These are phyloP conservation scores for Cryphonectria naterciae DNA, from an alignment of 2,329 filamentous ascomycete species.

Conservation along the genomic window DNA sequence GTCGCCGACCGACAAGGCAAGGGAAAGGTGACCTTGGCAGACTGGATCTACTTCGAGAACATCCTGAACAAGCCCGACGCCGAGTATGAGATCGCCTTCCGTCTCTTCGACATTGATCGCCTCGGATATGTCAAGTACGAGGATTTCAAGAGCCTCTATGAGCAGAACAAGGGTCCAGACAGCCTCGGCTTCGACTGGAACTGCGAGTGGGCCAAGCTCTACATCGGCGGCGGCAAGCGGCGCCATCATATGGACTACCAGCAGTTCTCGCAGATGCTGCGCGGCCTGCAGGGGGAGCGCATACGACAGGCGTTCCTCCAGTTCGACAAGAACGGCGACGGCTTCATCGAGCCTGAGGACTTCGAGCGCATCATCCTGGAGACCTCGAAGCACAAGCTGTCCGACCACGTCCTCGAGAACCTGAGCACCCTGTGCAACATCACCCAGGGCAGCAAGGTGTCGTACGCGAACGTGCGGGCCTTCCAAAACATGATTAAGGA, in stretches of 20 bases:
- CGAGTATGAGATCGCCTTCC: slow-evolving; percentile 98
- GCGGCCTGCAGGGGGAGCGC: slow-evolving; percentile 92
- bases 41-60: slow-evolving; percentile 95
- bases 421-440: slow-evolving; percentile 95
- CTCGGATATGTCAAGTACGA: slow-evolving; percentile 88
- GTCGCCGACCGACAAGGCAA: slow-evolving; percentile 80
- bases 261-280: slow-evolving; percentile 97
- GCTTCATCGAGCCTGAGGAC: slow-evolving; percentile 92
- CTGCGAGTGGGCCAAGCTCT: slow-evolving; percentile 93
- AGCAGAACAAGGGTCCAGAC: slow-evolving; percentile 82
- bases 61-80: slow-evolving; percentile 91
- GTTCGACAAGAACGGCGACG: slow-evolving; percentile 89
- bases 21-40: slow-evolving; percentile 76
- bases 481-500: slow-evolving; percentile 98
- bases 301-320: slow-evolving; percentile 93
- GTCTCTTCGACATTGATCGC: slow-evolving; percentile 87
- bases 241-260: slow-evolving; percentile 92
- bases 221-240: slow-evolving; percentile 85
- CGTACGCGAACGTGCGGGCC: slow-evolving; percentile 94
- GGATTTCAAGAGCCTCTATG: slow-evolving; percentile 82
- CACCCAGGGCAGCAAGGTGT: slow-evolving; percentile 87
- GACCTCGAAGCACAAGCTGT: slow-evolving; percentile 93
- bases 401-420: slow-evolving; percentile 91
- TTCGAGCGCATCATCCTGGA: slow-evolving; percentile 97
- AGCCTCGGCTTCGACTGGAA: slow-evolving; percentile 96